Evolutionary conservation across 2,329 filamentous ascomycete genomes (phyloP).

Genomic region (Capronia americana): DNA sequence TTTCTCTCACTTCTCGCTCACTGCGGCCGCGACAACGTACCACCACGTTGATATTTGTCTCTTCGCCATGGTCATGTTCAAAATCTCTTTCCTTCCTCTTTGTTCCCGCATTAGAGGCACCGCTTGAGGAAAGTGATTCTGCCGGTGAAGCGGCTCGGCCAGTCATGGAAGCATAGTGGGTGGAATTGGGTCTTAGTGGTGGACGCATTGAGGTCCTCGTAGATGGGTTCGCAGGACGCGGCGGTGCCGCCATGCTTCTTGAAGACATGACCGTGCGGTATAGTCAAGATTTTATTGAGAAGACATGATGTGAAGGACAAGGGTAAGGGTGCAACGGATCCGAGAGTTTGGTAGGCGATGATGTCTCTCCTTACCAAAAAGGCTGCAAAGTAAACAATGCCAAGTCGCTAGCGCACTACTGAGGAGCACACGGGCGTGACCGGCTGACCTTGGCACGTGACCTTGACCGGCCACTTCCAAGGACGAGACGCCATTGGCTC

Average conservation of each 20-base stretch:
- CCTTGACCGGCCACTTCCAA: neutral
- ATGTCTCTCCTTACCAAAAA: conserved; percentile 5
- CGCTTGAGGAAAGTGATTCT: conserved; percentile 68
- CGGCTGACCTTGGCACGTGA: neutral
- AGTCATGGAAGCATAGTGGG: conserved; percentile 56
- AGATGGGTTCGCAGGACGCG: conserved; percentile 55
- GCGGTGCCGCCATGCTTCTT: conserved; percentile 61
- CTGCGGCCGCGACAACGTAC: conserved; percentile 92
- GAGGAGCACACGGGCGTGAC: neutral
- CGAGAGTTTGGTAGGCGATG: neutral
- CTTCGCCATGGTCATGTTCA: conserved; percentile 72
- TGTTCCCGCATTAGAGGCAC: conserved; percentile 60
- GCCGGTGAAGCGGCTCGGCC: conserved; percentile 71
- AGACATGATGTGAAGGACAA: conserved; percentile 2
- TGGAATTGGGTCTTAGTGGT: conserved; percentile 52
- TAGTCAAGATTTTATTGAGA: neutral
- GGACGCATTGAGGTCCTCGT: conserved; percentile 60
- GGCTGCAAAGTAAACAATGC: conserved; percentile 28
- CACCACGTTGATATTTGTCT: conserved; percentile 97
- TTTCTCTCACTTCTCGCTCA: conserved; percentile 90
- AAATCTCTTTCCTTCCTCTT: conserved; percentile 91
- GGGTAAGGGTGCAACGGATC: conserved; percentile 8
- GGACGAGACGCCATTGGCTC: neutral
- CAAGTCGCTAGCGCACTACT: conserved; percentile 6
- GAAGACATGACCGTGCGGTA: conserved; percentile 1